These are phyloP conservation scores for Xylaria palmicola DNA, from an alignment of 495 filamentous ascomycete genomes.

Conservation along the genomic window DNA sequence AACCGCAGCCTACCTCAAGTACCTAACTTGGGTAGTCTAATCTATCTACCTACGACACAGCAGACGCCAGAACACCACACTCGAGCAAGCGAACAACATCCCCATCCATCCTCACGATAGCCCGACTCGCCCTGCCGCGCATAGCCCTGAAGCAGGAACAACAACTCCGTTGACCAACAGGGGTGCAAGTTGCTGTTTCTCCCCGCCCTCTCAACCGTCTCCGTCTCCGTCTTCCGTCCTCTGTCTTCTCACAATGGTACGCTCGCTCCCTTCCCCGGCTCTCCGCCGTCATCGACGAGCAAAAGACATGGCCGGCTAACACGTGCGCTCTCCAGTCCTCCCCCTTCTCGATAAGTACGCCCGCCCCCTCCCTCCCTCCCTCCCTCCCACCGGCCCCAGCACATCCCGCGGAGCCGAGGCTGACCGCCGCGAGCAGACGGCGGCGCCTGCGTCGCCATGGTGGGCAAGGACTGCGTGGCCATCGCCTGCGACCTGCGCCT, in stretches of 20 bases:
- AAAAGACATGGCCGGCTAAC: conserved; percentile 18
- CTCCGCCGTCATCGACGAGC: not conserved
- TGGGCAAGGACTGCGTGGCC: conserved; percentile 98
- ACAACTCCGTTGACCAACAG: not conserved
- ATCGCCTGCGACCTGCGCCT: conserved; percentile 99
- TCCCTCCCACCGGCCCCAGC: no score
- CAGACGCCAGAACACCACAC: no score
- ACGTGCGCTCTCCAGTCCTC: conserved; percentile 51
- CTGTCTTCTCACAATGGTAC: conserved; percentile 29
- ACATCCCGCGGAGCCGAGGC: no score
- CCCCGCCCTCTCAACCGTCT: not conserved
- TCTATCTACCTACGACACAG: no score
- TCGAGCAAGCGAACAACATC: conserved; percentile 12
- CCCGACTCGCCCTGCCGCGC: not conserved
- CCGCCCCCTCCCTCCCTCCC: conserved; percentile 2
- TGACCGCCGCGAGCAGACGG: conserved; percentile 64
- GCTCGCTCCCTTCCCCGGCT: conserved; percentile 4
- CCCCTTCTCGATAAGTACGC: conserved; percentile 87
- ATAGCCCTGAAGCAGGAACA: not conserved
- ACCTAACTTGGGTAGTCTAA: conserved; percentile 9
- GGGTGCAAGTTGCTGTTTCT: not conserved
- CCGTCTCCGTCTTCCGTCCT: not conserved
- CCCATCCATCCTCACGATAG: not conserved
- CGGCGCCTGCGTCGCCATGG: conserved; percentile 96
- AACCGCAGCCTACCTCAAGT: conserved; percentile 21